phyloP scores from a whole-genome alignment of 345 rosid species.

The Acer yangbiense region DNA sequence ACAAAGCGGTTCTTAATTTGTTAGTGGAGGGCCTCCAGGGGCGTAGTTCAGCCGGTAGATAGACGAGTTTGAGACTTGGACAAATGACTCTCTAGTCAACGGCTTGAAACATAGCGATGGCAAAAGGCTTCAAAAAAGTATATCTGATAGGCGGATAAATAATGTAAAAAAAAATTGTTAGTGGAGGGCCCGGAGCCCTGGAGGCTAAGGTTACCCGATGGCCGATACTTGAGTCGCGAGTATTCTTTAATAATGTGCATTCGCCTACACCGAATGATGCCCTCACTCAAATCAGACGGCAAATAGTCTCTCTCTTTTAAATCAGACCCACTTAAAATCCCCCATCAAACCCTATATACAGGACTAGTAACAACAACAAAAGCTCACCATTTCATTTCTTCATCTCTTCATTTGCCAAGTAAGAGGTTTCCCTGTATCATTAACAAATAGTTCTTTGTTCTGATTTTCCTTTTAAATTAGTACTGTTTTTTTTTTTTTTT shows the following conservation, averaged over 20 bases:
- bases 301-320: not conserved
- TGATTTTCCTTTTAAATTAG: not conserved
- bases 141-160: too few species aligned
- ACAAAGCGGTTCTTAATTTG: too few species aligned
- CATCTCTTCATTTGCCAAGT: not conserved
- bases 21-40: too few species aligned
- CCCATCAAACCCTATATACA: slow-evolving; percentile 10
- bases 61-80: too few species aligned
- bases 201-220: too few species aligned
- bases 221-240: not conserved
- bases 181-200: too few species aligned
- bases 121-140: too few species aligned
- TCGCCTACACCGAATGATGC: not conserved
- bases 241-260: not conserved
- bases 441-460: not conserved
- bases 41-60: too few species aligned
- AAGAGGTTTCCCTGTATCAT: not conserved
- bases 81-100: too few species aligned
- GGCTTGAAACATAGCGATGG: too few species aligned
- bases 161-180: too few species aligned
- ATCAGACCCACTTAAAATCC: not conserved
- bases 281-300: slow-evolving; percentile 1
- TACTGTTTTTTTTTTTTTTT: not conserved
- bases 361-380: too few species aligned
- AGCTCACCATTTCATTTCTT: not conserved